Base-by-base conservation (phyloP, 2,329 filamentous ascomycete genomes). In the Ceratocystis diversiconidia region DNA sequence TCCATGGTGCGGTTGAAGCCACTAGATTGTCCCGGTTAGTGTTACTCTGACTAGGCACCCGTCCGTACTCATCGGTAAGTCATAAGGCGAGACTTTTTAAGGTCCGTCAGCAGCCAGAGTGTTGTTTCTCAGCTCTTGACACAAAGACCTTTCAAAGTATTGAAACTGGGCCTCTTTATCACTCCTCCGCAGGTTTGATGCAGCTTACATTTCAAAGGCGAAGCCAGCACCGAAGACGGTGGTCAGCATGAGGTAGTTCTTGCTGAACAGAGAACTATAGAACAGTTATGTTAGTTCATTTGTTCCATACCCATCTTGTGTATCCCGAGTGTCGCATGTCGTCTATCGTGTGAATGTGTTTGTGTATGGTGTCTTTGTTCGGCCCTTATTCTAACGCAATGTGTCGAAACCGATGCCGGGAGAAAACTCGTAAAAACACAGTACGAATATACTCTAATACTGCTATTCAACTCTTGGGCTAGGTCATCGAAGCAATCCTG, bases 141-240 rank as follows among this genome's bases (percentile, higher is more conserved):
- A 4, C 2, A 25, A 22, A 15, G 22, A 10, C 15, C 48, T 5
- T 52, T 19, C 5, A 8, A 17, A 15, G 5, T 10, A 25, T 12
- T 28, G 25, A 25, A 8, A 52, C 48, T 25, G 48, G 12, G 36
- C 12, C 36, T 17, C 19, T 19, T n/a, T 28, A 12, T n/a, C 30
- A 30, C 8, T 17, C 25, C 12, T 30, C 43, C 43, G 4, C 22
- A 28, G 7, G 3, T 15, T 32, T 17, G n/a, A 36, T 43, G 41
- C 5, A 69, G 79, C 89, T 74, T 85, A 99, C 94, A 99, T 83
- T 81, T 97, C 90, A 75, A 95, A 91, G 70, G 82, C 89, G 75
- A 99, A 99, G 71, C 92, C 92, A 70, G 85, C 82, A 71, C 80
- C 83, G 76, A 99, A 99, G 74, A 99, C 89, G 70, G 85, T 82